Base-by-base conservation (phyloP, 2,329 filamentous ascomycete species). In the Bertia moriformis region DNA sequence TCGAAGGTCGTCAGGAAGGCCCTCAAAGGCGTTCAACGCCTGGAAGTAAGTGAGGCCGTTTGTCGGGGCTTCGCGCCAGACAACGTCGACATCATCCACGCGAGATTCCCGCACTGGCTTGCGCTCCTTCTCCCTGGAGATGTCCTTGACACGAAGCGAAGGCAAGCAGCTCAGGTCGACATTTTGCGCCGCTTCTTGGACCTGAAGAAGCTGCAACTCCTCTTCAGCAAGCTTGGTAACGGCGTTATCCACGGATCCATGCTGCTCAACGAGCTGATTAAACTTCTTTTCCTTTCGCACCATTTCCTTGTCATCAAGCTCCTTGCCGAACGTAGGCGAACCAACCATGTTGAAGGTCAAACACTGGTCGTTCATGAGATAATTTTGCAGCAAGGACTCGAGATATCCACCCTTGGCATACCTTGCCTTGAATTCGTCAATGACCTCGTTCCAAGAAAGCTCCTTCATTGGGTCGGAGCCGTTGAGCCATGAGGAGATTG, bases 11-110 rank as follows among this genome's bases (percentile, higher is more conserved):
- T 77, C 69, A 0, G 79, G 76, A 4, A 84, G 60, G 43, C 73
- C 65, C 38, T 74, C 61, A 43, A 84, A 66, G 1, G 65, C 56
- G 46, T 81, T 76, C 48, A 83, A 61, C 3, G 77, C 78, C 46
- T 78, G 72, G 57, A 85, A 83, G 50, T 85, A 85, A 1, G 79
- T 83, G 39, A 85, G 57, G 1, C 80, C 79, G 48, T 85, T 84
- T 2, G 80, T 84, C 10, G 74, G 72, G 10, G 78, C 76, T 53
- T 81, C 74, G 40, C 77, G 69, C 78, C 78, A 83, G 44, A 83
- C 73, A 4, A 82, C 66, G 37, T 74, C 69, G 18, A 75, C 65
- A 36, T 66, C 61, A 22, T 67, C 67, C 17, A 81, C 50, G 18
- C 62, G 60, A 4, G 67, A 63, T 46, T 78, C 78, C 44, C 62